phyloP scores from a whole-genome alignment of 139 green algal species.

The Chlamydomonas schloesseri region DNA sequence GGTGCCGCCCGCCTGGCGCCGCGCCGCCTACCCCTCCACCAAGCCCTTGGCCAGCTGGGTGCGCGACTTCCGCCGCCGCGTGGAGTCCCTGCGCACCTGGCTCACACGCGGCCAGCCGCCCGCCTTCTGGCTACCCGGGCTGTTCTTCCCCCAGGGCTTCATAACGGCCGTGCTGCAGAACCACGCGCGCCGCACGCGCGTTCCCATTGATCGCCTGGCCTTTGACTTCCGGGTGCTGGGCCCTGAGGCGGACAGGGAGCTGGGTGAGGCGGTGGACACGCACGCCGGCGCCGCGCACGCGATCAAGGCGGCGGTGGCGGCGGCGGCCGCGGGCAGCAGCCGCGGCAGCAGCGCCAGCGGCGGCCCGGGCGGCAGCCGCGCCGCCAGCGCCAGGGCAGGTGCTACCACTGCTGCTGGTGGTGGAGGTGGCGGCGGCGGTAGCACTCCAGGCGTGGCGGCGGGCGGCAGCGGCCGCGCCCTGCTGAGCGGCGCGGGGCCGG shows the following conservation, averaged over 20 bases:
- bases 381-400: neutral
- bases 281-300: neutral
- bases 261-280: neutral
- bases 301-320: neutral
- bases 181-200: conserved; percentile 71
- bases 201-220: conserved; percentile 81
- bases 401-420: neutral
- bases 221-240: conserved; percentile 70
- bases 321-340: neutral
- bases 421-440: neutral
- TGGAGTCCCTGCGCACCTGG: conserved; percentile 78
- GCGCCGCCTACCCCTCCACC: conserved; percentile 79
- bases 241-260: neutral
- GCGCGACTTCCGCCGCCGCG: conserved; percentile 71
- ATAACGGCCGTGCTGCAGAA: conserved; percentile 86
- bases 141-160: conserved; percentile 92
- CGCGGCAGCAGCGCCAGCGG: neutral
- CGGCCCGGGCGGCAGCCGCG: neutral
- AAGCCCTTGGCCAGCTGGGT: conserved; percentile 85
- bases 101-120: conserved; percentile 74
- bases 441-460: neutral
- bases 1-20: conserved; percentile 74
- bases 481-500: neutral
- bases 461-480: neutral
- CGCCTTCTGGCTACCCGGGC: conserved; percentile 84